Evolutionary conservation across 2,329 filamentous ascomycete species (phyloP).

Genomic region (Talaromyces funiculosus): DNA sequence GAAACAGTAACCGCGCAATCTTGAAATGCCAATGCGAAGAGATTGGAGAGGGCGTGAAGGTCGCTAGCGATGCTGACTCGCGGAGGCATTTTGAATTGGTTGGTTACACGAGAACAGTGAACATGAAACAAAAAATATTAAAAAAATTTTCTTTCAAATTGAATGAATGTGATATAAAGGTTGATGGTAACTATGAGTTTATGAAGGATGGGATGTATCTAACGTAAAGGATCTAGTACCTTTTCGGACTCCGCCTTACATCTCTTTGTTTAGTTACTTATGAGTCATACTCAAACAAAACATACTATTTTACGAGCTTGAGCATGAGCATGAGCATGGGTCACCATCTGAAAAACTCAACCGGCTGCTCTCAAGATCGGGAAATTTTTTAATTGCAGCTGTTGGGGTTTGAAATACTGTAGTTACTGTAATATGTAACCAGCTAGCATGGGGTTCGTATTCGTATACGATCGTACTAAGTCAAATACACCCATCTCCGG

Average conservation of each 20-base stretch:
- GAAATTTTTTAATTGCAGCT: neutral
- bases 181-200: neutral
- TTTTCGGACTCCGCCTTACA: neutral
- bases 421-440: too few relatives aligned
- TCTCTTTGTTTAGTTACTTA: neutral
- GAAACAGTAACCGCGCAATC: neutral
- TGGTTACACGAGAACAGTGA: neutral
- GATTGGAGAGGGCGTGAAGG: conserved; percentile 6
- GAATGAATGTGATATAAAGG: neutral
- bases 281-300: neutral
- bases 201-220: neutral
- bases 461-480: neutral
- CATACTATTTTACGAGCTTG: neutral
- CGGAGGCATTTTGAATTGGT: neutral
- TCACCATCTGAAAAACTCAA: neutral
- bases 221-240: neutral
- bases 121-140: too few relatives aligned
- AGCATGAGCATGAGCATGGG: neutral
- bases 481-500: neutral
- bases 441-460: too few relatives aligned
- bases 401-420: neutral
- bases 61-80: conserved; percentile 6
- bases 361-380: neutral
- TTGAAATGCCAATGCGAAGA: conserved; percentile 7
- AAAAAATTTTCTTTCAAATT: too few relatives aligned